Evolutionary conservation across 805 yeast genomes (phyloP).

Genomic region (Yarrowia yakushimensis): DNA sequence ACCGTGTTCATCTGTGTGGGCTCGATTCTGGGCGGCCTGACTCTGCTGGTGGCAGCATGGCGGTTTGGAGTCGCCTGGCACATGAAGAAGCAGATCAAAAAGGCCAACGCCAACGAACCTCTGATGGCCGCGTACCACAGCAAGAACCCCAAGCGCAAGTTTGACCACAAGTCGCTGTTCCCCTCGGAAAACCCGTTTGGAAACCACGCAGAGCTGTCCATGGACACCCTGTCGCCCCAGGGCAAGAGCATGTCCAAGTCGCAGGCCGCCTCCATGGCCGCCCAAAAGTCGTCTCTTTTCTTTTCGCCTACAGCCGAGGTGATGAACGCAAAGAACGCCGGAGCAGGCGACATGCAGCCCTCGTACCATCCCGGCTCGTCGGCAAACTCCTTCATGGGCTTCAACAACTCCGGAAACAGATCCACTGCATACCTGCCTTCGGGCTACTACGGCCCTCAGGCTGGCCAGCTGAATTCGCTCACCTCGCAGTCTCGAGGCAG

Average conservation of each 20-base stretch:
- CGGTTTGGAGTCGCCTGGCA: constrained; percentile 46
- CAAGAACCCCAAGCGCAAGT: constrained; percentile 14
- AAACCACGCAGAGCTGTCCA: constrained; percentile 16
- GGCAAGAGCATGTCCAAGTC: constrained; percentile 17
- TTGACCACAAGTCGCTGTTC: background rate
- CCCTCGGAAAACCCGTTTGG: constrained; percentile 26
- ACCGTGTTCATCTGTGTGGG: constrained; percentile 84
- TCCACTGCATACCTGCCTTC: constrained; percentile 34
- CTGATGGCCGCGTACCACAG: constrained; percentile 10
- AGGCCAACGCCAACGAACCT: constrained; percentile 36
- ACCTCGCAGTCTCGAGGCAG: constrained; percentile 19
- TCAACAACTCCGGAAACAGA: constrained; percentile 25
- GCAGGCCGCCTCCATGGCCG: constrained; percentile 26
- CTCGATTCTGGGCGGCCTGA: constrained; percentile 56
- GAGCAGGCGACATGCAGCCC: background rate
- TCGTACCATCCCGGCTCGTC: constrained; percentile 10
- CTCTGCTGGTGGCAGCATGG: constrained; percentile 51
- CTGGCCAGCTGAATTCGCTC: constrained; percentile 1
- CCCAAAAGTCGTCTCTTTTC: constrained; percentile 43
- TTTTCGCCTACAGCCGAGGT: constrained; percentile 80
- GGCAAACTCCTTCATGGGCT: constrained; percentile 24
- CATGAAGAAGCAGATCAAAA: constrained; percentile 53
- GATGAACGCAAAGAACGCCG: constrained; percentile 43
- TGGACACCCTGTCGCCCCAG: constrained; percentile 22
- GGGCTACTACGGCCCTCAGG: constrained; percentile 33